Evolutionary conservation across 192 early-diverging fungal species (phyloP).

Genomic region (Podila epigama): DNA sequence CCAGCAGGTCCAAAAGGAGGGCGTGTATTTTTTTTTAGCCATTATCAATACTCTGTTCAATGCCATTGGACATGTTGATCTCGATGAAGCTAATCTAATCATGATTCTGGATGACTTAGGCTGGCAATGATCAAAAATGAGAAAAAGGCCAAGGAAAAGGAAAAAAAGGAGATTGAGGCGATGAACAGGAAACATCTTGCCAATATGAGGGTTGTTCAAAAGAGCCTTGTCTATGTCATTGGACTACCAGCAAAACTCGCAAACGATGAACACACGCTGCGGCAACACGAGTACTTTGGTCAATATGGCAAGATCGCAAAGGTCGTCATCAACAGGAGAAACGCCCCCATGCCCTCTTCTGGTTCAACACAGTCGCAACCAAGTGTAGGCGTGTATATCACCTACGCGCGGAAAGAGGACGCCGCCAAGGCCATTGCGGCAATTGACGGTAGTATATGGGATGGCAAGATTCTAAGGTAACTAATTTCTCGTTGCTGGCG

Average conservation of each 20-base stretch:
- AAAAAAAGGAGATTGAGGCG: slow-evolving; percentile 89
- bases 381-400: slow-evolving; percentile 90
- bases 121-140: slow-evolving; percentile 62
- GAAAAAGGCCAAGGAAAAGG: slow-evolving; percentile 82
- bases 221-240: slow-evolving; percentile 98
- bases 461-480: slow-evolving; percentile 85
- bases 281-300: slow-evolving; percentile 93
- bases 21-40: neutral
- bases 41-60: neutral
- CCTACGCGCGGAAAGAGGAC: slow-evolving; percentile 91
- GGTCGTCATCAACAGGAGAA: slow-evolving; percentile 88
- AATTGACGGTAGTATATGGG: slow-evolving; percentile 89
- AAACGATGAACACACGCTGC: slow-evolving; percentile 87
- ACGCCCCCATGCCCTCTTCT: slow-evolving; percentile 50
- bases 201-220: slow-evolving; percentile 95
- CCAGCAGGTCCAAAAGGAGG: no score
- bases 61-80: no score
- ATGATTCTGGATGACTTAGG: slow-evolving; percentile 18
- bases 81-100: neutral
- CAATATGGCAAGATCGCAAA: slow-evolving; percentile 97
- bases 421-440: slow-evolving; percentile 91
- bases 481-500: neutral
- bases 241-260: slow-evolving; percentile 86
- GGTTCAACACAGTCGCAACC: slow-evolving; percentile 53
- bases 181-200: slow-evolving; percentile 81